Base-by-base conservation (phyloP, 2,329 filamentous ascomycete genomes). In the Tolypocladium guangdongense region DNA sequence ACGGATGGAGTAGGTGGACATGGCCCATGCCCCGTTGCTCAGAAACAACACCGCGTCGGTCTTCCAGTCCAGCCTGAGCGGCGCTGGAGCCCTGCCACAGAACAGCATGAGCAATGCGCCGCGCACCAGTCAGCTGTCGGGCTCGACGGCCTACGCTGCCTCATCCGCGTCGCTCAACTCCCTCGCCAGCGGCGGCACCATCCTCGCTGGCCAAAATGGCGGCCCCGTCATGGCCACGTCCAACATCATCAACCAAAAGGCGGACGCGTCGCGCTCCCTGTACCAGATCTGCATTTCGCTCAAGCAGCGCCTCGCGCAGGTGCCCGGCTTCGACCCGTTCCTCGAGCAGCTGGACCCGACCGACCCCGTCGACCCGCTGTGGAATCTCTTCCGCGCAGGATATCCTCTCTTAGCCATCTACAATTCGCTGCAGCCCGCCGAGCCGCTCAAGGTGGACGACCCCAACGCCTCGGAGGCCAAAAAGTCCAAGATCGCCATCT, bases 181-280 rank as follows among this genome's bases (percentile, higher is more conserved):
- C 2, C 67, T 81, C 49, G 65, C 71, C 46, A 77, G 68, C 60
- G 64, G 71, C 14, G 63, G 71, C 32, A 77, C 76, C 35, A 60
- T 72, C 32, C 65, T 70, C 56, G 71, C 51, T 10, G 58, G 63
- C 11, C 73, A 77, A 48, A 81, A 70, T 55, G 70, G 76, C 55
- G 83, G 83, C 47, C 81, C 81, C 56, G 81, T 91, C 57, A 74
- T 89, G 63, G 87, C 90, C 56, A 90, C 87, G 55, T 81, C 88
- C 68, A 96, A 96, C 70, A 95, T 99, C 68, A 96, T 99, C 77
- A 99, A 99, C 73, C 88, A 92, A 71, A 88, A 89, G 68, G 93
- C 91, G 67, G 91, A 96, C 68, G 91, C 93, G 59, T 89, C 88
- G 53, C 81, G 86, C 55, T 96, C 91, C 12, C 82, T 99, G 27